phyloP scores from a whole-genome alignment of 805 yeast genomes.

The Schwanniomyces sp. region DNA sequence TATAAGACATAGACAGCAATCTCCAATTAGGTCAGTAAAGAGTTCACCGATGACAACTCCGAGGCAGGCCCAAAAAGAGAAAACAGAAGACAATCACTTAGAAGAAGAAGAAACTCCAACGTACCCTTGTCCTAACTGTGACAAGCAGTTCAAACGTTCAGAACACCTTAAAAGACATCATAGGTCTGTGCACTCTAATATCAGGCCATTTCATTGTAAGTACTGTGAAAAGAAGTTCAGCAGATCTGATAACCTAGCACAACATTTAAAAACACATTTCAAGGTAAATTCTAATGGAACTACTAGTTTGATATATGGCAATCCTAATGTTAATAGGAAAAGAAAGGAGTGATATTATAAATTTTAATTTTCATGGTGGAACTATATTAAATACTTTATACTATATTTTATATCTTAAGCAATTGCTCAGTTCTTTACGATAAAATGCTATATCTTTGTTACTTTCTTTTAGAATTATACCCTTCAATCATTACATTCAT shows the following conservation, averaged over 20 bases:
- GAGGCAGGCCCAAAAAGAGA: conserved; percentile 4
- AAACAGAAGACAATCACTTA: conserved; percentile 2
- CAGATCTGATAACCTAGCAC: conserved; percentile 64
- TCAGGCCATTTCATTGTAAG: conserved; percentile 45
- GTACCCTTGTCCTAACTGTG: conserved; percentile 44
- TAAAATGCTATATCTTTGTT: too few relatives aligned
- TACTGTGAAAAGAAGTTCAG: conserved; percentile 50
- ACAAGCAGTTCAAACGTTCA: conserved; percentile 42
- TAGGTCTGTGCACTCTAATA: conserved; percentile 44
- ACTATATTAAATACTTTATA: not conserved
- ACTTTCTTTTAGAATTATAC: too few relatives aligned
- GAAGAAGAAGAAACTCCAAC: conserved; percentile 20
- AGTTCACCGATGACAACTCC: conserved; percentile 5
- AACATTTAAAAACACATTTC: conserved; percentile 49
- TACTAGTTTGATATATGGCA: conserved; percentile 22
- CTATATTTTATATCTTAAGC: not conserved
- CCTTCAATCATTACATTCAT: too few relatives aligned
- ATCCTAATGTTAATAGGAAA: conserved; percentile 18
- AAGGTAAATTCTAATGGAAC: conserved; percentile 34
- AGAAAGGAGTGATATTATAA: conserved; percentile 1
- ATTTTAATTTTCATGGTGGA: not conserved
- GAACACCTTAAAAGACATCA: conserved; percentile 45
- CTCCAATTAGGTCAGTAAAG: conserved; percentile 3
- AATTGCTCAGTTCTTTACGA: not conserved
- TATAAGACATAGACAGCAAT: not conserved